phyloP scores from a whole-genome alignment of 805 yeast genomes.

The Alloascoidea hylecoeti region DNA sequence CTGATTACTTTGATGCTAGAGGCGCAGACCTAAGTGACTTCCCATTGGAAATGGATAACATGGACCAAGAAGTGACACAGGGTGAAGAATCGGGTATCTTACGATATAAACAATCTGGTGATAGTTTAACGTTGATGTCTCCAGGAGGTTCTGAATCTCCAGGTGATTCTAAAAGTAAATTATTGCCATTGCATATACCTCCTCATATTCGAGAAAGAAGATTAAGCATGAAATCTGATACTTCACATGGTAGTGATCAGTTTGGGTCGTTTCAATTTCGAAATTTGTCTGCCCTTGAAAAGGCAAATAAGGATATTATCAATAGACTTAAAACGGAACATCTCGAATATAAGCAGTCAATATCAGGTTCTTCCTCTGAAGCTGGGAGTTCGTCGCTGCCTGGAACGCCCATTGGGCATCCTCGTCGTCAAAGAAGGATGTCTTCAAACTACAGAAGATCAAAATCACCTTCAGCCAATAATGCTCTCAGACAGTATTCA shows the following conservation, averaged over 20 bases:
- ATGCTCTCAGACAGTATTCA: too few relatives aligned
- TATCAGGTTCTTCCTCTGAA: constrained; percentile 35
- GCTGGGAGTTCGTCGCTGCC: constrained; percentile 14
- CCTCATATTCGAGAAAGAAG: constrained; percentile 55
- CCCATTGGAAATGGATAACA: constrained; percentile 30
- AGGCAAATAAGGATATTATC: constrained; percentile 87
- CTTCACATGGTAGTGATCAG: constrained; percentile 34
- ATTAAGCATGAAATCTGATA: constrained; percentile 53
- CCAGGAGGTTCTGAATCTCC: constrained; percentile 8
- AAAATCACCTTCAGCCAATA: constrained; percentile 8
- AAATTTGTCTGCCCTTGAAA: constrained; percentile 79
- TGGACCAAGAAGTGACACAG: too few relatives aligned
- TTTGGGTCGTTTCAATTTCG: constrained; percentile 91
- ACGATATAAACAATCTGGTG: constrained; percentile 4
- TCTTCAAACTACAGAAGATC: constrained; percentile 14
- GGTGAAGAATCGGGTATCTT: neutral
- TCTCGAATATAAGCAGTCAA: constrained; percentile 38
- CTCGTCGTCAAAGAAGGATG: constrained; percentile 16
- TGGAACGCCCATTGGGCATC: constrained; percentile 13
- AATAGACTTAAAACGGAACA: constrained; percentile 79
- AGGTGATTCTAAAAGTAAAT: constrained; percentile 16
- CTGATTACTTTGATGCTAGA: constrained; percentile 82
- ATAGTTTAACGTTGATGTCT: constrained; percentile 8
- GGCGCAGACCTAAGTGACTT: constrained; percentile 70
- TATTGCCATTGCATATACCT: constrained; percentile 33